phyloP scores from a whole-genome alignment of 805 yeast genomes.

The Lachancea lanzarotensis region DNA sequence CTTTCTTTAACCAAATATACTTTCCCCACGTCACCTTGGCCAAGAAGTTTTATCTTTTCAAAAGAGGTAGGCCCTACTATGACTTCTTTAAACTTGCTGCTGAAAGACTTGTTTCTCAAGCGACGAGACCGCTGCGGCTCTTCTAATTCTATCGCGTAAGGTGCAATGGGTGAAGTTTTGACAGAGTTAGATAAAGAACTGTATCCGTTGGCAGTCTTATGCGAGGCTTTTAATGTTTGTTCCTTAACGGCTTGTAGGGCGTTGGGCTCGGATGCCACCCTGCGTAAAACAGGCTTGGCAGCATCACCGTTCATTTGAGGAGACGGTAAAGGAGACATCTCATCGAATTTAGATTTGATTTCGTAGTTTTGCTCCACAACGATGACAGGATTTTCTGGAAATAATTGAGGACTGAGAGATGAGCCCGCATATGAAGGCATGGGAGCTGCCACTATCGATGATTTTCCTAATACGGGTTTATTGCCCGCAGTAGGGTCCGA shows the following conservation, averaged over 20 bases:
- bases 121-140: constrained; percentile 30
- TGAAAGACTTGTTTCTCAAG: constrained; percentile 43
- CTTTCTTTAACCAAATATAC: constrained; percentile 89
- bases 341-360: neutral
- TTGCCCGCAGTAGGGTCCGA: neutral
- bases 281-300: constrained; percentile 40
- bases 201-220: neutral
- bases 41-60: constrained; percentile 82
- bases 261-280: constrained; percentile 84
- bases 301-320: constrained; percentile 1
- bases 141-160: neutral
- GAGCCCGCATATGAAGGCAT: neutral
- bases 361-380: constrained; percentile 5
- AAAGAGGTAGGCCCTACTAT: constrained; percentile 84
- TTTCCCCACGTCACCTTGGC: constrained; percentile 97
- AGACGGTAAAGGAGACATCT: constrained; percentile 2
- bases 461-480: neutral
- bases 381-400: constrained; percentile 6
- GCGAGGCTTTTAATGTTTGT: too few species aligned
- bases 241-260: constrained; percentile 36
- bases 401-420: constrained; percentile 6
- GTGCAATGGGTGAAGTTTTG: neutral
- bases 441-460: neutral
- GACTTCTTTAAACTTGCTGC: constrained; percentile 66
- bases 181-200: neutral